Evolutionary conservation across 257 asterid genomes (phyloP), one percentile per base, ranked within the genome.

Genomic region (Fraxinus anomala): DNA sequence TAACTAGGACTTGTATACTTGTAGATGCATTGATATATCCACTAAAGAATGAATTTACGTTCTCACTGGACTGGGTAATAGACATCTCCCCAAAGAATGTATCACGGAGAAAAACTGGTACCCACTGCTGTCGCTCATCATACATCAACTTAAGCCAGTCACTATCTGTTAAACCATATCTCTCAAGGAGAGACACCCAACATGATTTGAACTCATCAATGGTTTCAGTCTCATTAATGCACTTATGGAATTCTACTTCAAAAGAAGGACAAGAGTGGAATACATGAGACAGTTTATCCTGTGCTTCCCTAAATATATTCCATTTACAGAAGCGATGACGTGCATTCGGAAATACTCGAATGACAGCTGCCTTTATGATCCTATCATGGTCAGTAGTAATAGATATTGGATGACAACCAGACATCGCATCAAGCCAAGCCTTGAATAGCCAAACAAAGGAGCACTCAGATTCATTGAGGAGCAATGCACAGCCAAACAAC

Each of bases 241-340:
- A 91, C 82, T 93, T 93, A 49, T 91, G 97, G 76, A 93, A 87
- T 74, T 86, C 93, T 39, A 91, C 85, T 85, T 95, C 98, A 56
- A 95, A 91, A 65, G 83, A 89, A 49, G 94, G 98, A 77, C 92
- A 90, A 74, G 80, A 76, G 42, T 86, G 96, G 83, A 93, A 82
- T 83, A 93, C 87, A 36, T 90, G 88, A 12, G 97, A 91, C 83
- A 93, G 78, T 72, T 89, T 93, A 83, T 95, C 99, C 83, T 91
- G 99, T 83, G 97, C 91, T 83, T 95, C 93, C 82, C 93, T 93
- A 83, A 91, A 93, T 42, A 95, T 93, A 84, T 93, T 94, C 99
- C 99, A 95, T 85, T 95, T 93, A 83, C 99, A 95, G 89, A 91
- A 91, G 54, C 98, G 91, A 73, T 95, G 99, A 1, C 96, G 96